Conservation (phyloP, 257 asterid genomes). For the Solanum chiquidenum region DNA sequence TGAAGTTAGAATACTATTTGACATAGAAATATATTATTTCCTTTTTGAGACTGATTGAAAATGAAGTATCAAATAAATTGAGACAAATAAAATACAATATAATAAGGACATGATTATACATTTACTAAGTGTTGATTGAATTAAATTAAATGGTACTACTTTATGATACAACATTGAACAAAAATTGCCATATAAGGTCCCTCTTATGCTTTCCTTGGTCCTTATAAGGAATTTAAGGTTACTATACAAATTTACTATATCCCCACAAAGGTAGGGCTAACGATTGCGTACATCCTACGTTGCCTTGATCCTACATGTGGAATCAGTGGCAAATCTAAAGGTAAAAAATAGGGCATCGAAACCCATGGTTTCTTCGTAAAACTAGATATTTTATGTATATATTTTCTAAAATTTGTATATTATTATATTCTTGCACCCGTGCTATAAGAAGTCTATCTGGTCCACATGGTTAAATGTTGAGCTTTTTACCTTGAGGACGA, state of each 20-base stretch:
- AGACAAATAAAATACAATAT: neutral
- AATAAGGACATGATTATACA: neutral
- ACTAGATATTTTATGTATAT: no score
- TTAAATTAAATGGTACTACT: neutral
- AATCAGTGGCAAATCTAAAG: no score
- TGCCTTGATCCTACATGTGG: no score
- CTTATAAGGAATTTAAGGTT: neutral
- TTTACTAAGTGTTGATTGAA: neutral
- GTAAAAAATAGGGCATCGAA: no score
- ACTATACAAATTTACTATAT: neutral
- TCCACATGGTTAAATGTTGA: no score
- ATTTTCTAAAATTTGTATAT: no score
- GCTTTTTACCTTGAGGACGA: no score
- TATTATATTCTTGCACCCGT: no score
- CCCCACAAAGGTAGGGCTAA: neutral
- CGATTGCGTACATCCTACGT: rapidly evolving
- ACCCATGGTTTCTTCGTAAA: no score
- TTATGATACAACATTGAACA: neutral
- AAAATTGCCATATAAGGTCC: neutral
- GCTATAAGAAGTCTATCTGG: no score
- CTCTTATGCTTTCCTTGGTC: neutral
- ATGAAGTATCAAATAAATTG: neutral
- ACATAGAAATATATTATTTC: neutral
- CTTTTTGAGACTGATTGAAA: neutral
- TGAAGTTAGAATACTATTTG: neutral